Evolutionary conservation across 208 protist species (phyloP).

Genomic region (Crithidia expoeki): DNA sequence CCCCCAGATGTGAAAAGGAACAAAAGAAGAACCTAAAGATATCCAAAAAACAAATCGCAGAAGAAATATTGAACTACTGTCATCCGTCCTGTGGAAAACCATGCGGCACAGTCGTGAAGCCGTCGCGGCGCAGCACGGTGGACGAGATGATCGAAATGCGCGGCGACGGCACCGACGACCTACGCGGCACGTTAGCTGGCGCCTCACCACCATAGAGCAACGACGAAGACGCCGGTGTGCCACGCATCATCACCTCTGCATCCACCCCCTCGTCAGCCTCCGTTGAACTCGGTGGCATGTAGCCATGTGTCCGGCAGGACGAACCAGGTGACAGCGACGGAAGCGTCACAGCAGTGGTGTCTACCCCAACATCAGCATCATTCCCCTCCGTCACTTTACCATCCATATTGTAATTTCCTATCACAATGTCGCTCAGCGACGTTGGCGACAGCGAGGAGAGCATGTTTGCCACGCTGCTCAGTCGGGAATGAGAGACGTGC

Average conservation of each 20-base stretch:
- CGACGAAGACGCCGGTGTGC: neutral
- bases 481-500: neutral
- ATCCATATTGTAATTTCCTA: too few relatives aligned
- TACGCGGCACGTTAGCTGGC: neutral
- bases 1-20: neutral
- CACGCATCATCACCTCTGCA: too few relatives aligned
- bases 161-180: neutral
- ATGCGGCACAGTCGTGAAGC: neutral
- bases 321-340: constrained; percentile 6
- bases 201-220: neutral
- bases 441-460: neutral
- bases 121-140: neutral
- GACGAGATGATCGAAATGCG: constrained; percentile 5
- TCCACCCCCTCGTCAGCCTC: too few relatives aligned
- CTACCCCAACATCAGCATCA: too few relatives aligned
- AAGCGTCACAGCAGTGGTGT: neutral
- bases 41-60: neutral
- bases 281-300: neutral
- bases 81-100: neutral
- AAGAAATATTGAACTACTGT: too few relatives aligned
- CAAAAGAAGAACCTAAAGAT: neutral
- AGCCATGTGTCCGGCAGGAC: constrained; percentile 11
- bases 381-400: too few relatives aligned
- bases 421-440: neutral
- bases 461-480: neutral